Base-by-base conservation (phyloP, 2,329 filamentous ascomycete species). In the Talaromyces sp. region DNA sequence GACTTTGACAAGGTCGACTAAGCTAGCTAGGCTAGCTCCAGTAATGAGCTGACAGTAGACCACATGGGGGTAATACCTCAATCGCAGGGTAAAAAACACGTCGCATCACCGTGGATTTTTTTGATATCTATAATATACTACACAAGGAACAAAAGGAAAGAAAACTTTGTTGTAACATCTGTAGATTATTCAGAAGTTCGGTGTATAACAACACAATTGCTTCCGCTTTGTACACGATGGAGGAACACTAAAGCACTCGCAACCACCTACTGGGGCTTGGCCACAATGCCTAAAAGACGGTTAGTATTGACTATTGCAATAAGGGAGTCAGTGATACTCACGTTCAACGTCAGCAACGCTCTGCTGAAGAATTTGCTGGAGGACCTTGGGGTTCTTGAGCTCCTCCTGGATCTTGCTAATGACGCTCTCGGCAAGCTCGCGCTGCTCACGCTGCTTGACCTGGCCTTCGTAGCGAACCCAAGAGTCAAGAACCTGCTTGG, bases 351-450 rank as follows among this genome's bases (percentile, higher is more conserved):
- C 95, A 67, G 89, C 82, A 74, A 99, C 87, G 79, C 92, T 96
- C 86, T 99, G 95, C 83, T 95, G 90, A 71, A 99, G 88, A 74
- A 99, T 97, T 84, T 97, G 92, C 85, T 97, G 92, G 72, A 99
- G 88, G 69, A 89, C 86, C 87, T 93, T 98, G 79, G 96, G 95
- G 86, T 90, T 97, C 86, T 97, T 91, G 63, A 99, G 88, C 86
- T 98, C 94, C 88, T 98, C 98, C 81, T 91, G 89, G 76, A 98
- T 95, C 88, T 97, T 99, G 84, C 90, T 87, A 74, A 99, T 98
- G 80, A 99, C 85, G 79, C 83, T 87, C 76, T 96, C 88, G 67
- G 95, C 92, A 68, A 99, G 87, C 86, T 99, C 95, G 81, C 86
- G 89, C 87, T 99, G 95, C 85, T 99, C 92, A 79, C 95, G 90